Percentiles rank a stretch among this genome's conserved stretches.
Conservation (phyloP, 1,284 basidiomycete species). For the Earliella scabrosa region DNA sequence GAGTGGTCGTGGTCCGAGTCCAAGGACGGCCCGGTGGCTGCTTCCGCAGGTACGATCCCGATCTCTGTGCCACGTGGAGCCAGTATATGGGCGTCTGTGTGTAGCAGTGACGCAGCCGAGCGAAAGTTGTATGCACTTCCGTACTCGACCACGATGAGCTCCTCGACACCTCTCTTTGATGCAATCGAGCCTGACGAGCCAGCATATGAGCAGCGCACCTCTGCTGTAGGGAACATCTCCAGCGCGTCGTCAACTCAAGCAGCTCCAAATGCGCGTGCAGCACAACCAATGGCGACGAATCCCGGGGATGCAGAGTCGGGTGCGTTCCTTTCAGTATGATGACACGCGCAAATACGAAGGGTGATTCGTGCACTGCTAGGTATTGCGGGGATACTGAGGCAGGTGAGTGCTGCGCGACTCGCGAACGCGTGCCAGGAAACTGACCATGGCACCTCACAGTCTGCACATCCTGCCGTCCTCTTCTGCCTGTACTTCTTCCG, state of each 20-base stretch:
- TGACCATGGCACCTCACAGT: constrained; percentile 44
- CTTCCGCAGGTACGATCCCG: background rate
- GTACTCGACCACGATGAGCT: constrained; percentile 48
- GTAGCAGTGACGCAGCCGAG: constrained; percentile 20
- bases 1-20: background rate
- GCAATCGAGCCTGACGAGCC: constrained; percentile 76
- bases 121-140: background rate
- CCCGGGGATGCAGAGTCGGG: constrained; percentile 74
- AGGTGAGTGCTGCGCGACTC: constrained; percentile 45
- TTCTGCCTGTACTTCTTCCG: constrained; percentile 89
- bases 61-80: constrained; percentile 9
- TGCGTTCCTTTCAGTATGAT: constrained; percentile 32
- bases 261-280: constrained; percentile 53
- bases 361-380: constrained; percentile 44
- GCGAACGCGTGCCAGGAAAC: background rate
- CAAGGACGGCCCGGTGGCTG: background rate
- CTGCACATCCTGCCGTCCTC: constrained; percentile 83
- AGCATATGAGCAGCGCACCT: constrained; percentile 29
- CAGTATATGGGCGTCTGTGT: constrained; percentile 3
- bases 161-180: constrained; percentile 57
- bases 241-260: constrained; percentile 36
- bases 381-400: constrained; percentile 73
- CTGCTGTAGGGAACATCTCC: constrained; percentile 41
- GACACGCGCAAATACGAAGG: background rate
- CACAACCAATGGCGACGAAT: constrained; percentile 52